These are phyloP conservation scores for Mortierella sp. DNA, from an alignment of 371 early-diverging fungal genomes.

Conservation along the genomic window DNA sequence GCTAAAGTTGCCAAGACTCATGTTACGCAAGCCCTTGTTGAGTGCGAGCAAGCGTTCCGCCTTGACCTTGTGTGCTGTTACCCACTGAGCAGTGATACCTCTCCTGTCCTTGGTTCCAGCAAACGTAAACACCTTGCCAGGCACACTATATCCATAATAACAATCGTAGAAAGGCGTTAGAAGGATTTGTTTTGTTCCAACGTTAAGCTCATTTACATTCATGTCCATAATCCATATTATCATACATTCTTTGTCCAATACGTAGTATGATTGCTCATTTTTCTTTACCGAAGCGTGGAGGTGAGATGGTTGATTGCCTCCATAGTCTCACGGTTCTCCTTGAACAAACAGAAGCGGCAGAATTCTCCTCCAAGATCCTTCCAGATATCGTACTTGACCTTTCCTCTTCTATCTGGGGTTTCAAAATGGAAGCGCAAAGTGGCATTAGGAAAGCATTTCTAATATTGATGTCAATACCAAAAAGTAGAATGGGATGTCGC, in stretches of 20 bases:
- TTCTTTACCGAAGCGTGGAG: slow-evolving; percentile 60
- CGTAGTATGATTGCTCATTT: neutral
- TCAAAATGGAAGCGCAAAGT: neutral
- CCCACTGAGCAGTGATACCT: slow-evolving; percentile 94
- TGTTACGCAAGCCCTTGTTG: slow-evolving; percentile 71
- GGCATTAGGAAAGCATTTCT: neutral
- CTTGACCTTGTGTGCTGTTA: slow-evolving; percentile 79
- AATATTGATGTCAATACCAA: neutral
- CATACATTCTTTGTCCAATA: slow-evolving; percentile 18
- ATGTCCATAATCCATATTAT: neutral
- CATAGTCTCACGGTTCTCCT: slow-evolving; percentile 94
- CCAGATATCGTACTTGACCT: slow-evolving; percentile 59
- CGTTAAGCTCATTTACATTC: neutral
- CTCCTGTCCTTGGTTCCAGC: slow-evolving; percentile 99
- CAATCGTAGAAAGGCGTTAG: no score
- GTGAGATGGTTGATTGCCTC: slow-evolving; percentile 79
- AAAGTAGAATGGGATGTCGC: neutral
- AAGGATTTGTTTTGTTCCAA: no score
- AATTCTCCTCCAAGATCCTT: slow-evolving; percentile 77
- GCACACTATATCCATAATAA: slow-evolving; percentile 48
- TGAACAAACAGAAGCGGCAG: slow-evolving; percentile 88
- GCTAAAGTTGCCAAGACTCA: slow-evolving; percentile 85
- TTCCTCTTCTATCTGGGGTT: slow-evolving; percentile 38
- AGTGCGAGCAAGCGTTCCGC: slow-evolving; percentile 71
- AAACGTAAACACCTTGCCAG: slow-evolving; percentile 78